Conservation (phyloP, 148 eudicot genomes). For the Silene conica region DNA sequence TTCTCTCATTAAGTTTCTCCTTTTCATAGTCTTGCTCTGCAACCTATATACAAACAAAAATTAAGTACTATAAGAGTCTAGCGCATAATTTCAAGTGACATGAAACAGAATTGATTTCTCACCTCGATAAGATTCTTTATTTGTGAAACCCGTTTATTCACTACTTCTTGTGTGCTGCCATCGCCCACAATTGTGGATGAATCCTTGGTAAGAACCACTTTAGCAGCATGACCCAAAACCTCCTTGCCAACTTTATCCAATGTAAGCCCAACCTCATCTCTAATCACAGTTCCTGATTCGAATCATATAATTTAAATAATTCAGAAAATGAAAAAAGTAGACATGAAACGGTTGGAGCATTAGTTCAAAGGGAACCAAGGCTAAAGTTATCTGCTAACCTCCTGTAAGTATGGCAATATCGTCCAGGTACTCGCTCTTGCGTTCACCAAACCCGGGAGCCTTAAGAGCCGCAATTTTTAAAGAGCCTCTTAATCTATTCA, state of each 20-base stretch:
- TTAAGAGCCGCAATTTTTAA: conserved; percentile 83
- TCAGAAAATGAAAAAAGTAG: background rate
- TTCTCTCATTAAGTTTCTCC: conserved; percentile 89
- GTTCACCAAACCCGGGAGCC: conserved; percentile 96
- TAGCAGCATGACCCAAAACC: conserved; percentile 87
- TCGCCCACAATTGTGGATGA: conserved; percentile 82
- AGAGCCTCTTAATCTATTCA: conserved; percentile 78
- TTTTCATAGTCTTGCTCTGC: conserved; percentile 93
- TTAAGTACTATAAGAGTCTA: background rate
- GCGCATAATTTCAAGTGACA: background rate
- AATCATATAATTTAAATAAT: background rate
- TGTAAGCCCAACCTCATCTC: conserved; percentile 85
- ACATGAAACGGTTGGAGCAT: background rate
- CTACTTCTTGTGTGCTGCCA: conserved; percentile 87
- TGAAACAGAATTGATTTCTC: background rate
- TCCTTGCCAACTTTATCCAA: conserved; percentile 77
- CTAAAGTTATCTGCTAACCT: conserved; percentile 42
- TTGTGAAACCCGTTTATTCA: conserved; percentile 73
- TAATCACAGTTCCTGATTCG: conserved; percentile 69
- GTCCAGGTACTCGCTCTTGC: conserved; percentile 89
- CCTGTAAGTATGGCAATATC: conserved; percentile 91
- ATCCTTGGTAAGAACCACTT: conserved; percentile 82
- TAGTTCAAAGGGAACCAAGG: background rate
- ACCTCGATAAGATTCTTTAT: conserved; percentile 90
- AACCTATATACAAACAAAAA: conserved; percentile 33